Base-by-base conservation (phyloP, 2,329 filamentous ascomycete genomes). In the Penicillium polonicum region DNA sequence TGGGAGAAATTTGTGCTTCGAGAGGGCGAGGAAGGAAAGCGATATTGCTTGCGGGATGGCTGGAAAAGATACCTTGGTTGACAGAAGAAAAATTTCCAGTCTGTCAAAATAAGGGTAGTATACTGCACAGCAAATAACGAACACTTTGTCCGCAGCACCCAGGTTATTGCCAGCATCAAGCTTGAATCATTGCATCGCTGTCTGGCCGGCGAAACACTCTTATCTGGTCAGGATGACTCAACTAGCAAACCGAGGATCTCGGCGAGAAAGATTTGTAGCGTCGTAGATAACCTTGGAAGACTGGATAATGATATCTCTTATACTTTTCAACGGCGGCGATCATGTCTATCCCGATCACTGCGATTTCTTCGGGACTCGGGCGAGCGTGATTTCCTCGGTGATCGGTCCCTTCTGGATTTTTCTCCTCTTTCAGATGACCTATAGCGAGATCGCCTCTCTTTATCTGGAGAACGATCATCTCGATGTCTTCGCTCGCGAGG, bases 1-100 rank as follows among this genome's bases (percentile, higher is more conserved):
- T 97, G 92, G 91, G 92, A 97, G 78, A 92, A 89, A 60, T 96
- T 96, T 67, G 79, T 87, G 21, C 79, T 95, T 51, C 82, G 82
- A n/a, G 82, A 88, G 55, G 83, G 83, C 15, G 83, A 87, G 23
- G 86, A 89, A 60, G 89, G 90, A 10, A 85, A 84, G 63, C 82
- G 86, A 44, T 79, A 84, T 51, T 85, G 89, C 61, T 77, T 85
- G 31, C 82, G 89, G 61, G 88, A 92, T 68, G 90, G 89, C 2
- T 95, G 91, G 91, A 93, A 91, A 74, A 82, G 86, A 66, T 94
- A 92, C 76, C 76, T 92, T 51, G 82, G 68, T 25, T 57, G 49
- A 57, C 17, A 46, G 7, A 31, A 27, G 31, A 21, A 8, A 12
- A n/a, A 12, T 10, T 7, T 10, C 25, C 25, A 31, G 33, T n/a